Base-by-base conservation (phyloP, 495 filamentous ascomycete species). In the Talaromyces borbonicus region DNA sequence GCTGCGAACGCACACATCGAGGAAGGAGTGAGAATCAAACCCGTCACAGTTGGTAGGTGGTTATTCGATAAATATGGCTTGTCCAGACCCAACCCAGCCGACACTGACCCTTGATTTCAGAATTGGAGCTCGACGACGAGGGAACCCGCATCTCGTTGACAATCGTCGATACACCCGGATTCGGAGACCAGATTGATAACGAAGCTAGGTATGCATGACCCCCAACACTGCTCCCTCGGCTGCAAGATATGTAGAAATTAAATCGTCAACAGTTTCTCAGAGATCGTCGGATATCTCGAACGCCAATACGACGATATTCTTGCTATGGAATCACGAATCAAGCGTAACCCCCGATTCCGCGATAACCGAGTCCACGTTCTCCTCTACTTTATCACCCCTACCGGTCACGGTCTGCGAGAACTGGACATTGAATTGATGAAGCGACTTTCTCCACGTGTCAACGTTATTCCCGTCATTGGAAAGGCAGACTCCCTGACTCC, bases 361-460 rank as follows among this genome's bases (percentile, higher is more conserved):
- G 92, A 98, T 69, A 96, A 98, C 70, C 87, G 92, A 69, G 89
- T 98, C 29, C 92, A 98, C 59, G 92, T 87, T 49, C 80, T 97
- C 56, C 80, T 98, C 55, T 98, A 98, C 76, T 98, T 98, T 72
- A 96, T 98, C 72, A 93, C 92, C 52, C 92, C 92, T 23, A 98
- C 92, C 43, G 92, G 90, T 54, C 90, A 97, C 70, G 90, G 92
- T 61, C 87, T 98, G 47, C 93, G 92, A 62, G 92, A 98, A 72
- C 80, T 98, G 43, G 92, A 98, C 56, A 98, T 98, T 59, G 92
- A 97, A 72, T 75, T 98, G 56, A 98, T 98, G 92, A 95, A 88
- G 79, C 92, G 92, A 59, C 83, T 98, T 27, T 95, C 92, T 5
- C 92, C 92, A 24, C 87, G 93, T 61, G 92, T 95, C 57, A 98